phyloP scores from a whole-genome alignment of 2,329 filamentous ascomycete genomes.

The Nemania bipapillata region DNA sequence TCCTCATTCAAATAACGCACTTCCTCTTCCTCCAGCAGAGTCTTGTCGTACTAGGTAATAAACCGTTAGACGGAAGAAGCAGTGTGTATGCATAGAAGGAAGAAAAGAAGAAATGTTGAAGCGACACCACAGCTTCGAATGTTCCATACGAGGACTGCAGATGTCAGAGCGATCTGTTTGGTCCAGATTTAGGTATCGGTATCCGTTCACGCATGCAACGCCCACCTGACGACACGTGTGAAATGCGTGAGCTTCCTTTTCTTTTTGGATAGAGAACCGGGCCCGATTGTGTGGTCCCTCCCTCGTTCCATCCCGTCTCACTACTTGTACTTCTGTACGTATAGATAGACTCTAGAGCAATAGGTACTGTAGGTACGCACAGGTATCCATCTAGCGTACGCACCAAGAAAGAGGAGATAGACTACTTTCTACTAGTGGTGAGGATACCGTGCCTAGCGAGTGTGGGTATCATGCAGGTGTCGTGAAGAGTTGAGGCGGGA shows the following conservation, averaged over 20 bases:
- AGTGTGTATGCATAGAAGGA: not conserved
- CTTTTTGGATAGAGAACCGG: constrained; percentile 26
- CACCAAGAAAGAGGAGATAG: no score
- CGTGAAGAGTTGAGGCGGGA: constrained; percentile 31
- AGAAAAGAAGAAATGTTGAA: not conserved
- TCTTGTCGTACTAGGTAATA: not conserved
- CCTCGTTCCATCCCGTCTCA: constrained; percentile 6
- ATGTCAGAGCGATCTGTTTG: constrained; percentile 17
- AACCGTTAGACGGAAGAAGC: not conserved
- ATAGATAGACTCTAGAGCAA: not conserved
- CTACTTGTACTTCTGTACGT: not conserved
- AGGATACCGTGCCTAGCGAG: not conserved
- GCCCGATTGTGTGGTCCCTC: constrained; percentile 33
- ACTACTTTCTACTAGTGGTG: not conserved
- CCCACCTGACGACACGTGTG: constrained; percentile 28
- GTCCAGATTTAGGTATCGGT: constrained; percentile 16
- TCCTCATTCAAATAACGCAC: no score
- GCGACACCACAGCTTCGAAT: constrained; percentile 4
- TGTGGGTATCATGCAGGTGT: constrained; percentile 34
- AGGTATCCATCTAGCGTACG: no score
- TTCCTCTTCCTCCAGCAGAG: no score
- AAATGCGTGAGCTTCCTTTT: constrained; percentile 30
- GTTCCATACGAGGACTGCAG: constrained; percentile 30
- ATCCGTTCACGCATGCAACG: constrained; percentile 20
- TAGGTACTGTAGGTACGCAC: not conserved